These are phyloP conservation scores for Tetraselmis chui DNA, from an alignment of 139 green algal species.

Conservation along the genomic window DNA sequence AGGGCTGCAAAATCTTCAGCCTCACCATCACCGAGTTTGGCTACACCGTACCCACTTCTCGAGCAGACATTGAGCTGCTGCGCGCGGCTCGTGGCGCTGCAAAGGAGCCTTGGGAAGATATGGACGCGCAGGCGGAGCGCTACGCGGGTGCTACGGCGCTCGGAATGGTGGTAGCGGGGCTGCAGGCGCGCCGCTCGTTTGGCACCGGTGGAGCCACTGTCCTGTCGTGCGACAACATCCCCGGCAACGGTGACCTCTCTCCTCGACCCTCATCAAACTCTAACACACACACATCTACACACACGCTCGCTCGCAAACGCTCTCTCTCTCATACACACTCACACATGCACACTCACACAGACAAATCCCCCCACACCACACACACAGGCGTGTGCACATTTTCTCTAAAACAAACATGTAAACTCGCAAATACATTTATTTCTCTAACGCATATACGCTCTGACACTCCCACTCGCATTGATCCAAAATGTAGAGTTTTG, in stretches of 20 bases:
- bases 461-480: too few species aligned
- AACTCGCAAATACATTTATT: too few species aligned
- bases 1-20: slow-evolving; percentile 1
- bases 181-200: background rate
- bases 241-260: background rate
- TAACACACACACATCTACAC: too few species aligned
- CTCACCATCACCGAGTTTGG: slow-evolving; percentile 12
- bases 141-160: background rate
- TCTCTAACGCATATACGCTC: too few species aligned
- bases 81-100: background rate
- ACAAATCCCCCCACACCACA: too few species aligned
- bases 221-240: background rate
- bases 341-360: too few species aligned
- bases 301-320: too few species aligned
- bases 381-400: too few species aligned
- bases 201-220: background rate
- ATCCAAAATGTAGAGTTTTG: too few species aligned
- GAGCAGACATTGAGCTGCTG: background rate
- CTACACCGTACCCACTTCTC: background rate
- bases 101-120: background rate
- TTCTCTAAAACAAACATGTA: too few species aligned
- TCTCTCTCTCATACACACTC: too few species aligned
- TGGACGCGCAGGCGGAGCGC: background rate
- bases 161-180: background rate
- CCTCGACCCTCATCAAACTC: too few species aligned